Conservation (phyloP, 1,139 yeast genomes). For the Suhomyces kunorum region DNA sequence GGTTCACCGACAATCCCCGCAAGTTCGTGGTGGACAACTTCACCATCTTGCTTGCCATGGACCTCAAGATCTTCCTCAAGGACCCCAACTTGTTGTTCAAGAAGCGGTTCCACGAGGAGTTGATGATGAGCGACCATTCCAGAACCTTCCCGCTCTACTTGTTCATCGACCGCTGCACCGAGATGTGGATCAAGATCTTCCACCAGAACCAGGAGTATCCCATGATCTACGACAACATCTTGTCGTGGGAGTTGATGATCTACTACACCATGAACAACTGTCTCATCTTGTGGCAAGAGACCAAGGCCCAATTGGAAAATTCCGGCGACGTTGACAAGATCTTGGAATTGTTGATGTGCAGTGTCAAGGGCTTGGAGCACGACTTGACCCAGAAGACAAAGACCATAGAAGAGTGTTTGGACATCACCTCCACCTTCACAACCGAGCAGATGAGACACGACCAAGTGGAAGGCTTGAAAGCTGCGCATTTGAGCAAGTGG, state of each 20-base stretch:
- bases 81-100: constrained; percentile 59
- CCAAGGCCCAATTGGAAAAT: constrained; percentile 52
- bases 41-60: constrained; percentile 47
- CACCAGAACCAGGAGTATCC: constrained; percentile 37
- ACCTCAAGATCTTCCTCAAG: constrained; percentile 52
- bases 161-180: constrained; percentile 39
- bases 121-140: constrained; percentile 49
- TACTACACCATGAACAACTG: constrained; percentile 58
- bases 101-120: constrained; percentile 59
- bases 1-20: constrained; percentile 48
- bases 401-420: constrained; percentile 47
- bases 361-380: constrained; percentile 33
- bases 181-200: constrained; percentile 44
- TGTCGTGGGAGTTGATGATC: constrained; percentile 59
- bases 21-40: constrained; percentile 46
- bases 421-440: constrained; percentile 43
- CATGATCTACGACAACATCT: constrained; percentile 44
- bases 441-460: constrained; percentile 55
- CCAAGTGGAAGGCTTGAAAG: constrained; percentile 53
- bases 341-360: constrained; percentile 38
- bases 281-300: constrained; percentile 67
- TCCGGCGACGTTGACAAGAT: constrained; percentile 53
- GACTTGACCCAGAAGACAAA: constrained; percentile 26
- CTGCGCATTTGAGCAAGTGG: constrained; percentile 36
- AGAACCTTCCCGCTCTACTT: constrained; percentile 46